Percentiles rank a stretch among this genome's conserved stretches.
Evolutionary conservation across 2,329 filamentous ascomycete species (phyloP).

Genomic region (Akanthomyces dipterigenus): DNA sequence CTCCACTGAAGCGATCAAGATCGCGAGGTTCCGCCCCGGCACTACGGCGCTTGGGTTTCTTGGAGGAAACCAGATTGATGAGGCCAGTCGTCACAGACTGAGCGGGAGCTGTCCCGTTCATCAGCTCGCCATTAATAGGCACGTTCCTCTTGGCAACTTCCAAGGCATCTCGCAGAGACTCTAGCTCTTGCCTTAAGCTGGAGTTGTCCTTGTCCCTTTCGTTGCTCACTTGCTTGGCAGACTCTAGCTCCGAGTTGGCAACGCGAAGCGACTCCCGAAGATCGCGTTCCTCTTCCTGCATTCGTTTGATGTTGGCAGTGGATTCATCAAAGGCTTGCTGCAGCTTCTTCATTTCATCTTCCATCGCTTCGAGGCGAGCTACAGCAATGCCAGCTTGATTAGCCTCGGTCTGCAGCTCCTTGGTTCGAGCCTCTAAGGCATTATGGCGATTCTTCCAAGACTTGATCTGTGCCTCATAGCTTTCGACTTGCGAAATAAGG

Average conservation of each 20-base stretch:
- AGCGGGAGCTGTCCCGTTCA: conserved; percentile 32
- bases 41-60: conserved; percentile 93
- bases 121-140: conserved; percentile 60
- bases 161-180: conserved; percentile 86
- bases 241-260: conserved; percentile 75
- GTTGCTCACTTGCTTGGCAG: conserved; percentile 65
- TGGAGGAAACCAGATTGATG: conserved; percentile 93
- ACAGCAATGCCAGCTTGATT: conserved; percentile 96
- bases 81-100: conserved; percentile 63
- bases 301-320: conserved; percentile 78
- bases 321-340: conserved; percentile 88
- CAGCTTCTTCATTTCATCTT: conserved; percentile 90
- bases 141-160: conserved; percentile 75
- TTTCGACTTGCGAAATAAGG: conserved; percentile 81
- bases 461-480: conserved; percentile 92
- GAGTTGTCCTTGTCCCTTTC: conserved; percentile 80
- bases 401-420: conserved; percentile 91
- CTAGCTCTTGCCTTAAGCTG: conserved; percentile 78
- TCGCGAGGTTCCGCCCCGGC: conserved; percentile 81
- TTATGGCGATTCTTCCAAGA: conserved; percentile 93
- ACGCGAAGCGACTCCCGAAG: conserved; percentile 75
- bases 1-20: conserved; percentile 80
- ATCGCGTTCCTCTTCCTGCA: conserved; percentile 89
- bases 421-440: conserved; percentile 78
- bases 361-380: conserved; percentile 82